Conservation (phyloP, 345 rosid genomes). For the Rhodamnia argentea region DNA sequence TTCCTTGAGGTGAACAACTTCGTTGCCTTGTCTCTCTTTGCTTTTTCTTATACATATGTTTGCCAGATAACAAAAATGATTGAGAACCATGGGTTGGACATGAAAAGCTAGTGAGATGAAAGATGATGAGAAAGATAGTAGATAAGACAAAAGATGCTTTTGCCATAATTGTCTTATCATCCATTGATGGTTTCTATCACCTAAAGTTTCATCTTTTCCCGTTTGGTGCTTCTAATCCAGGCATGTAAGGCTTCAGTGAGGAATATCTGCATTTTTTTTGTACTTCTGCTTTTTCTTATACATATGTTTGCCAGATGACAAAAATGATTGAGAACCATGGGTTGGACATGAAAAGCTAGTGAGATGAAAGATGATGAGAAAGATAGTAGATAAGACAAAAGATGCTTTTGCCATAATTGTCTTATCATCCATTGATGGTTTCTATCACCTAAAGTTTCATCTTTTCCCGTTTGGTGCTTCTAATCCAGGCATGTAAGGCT, state of each 20-base stretch:
- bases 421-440: background rate
- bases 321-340: background rate
- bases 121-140: background rate
- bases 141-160: background rate
- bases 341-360: background rate
- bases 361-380: background rate
- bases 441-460: background rate
- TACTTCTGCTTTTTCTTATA: background rate
- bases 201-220: background rate
- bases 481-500: background rate
- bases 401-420: background rate
- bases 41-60: background rate
- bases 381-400: background rate
- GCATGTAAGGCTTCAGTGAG: background rate
- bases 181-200: background rate
- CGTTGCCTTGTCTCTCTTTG: background rate
- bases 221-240: background rate
- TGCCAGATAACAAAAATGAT: background rate
- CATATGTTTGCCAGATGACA: background rate
- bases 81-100: background rate
- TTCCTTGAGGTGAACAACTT: constrained; percentile 44
- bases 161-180: background rate
- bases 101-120: background rate
- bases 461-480: background rate
- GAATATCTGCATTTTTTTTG: background rate